These are phyloP conservation scores for Solanum sitiens DNA, from an alignment of 257 asterid species.

Conservation along the genomic window DNA sequence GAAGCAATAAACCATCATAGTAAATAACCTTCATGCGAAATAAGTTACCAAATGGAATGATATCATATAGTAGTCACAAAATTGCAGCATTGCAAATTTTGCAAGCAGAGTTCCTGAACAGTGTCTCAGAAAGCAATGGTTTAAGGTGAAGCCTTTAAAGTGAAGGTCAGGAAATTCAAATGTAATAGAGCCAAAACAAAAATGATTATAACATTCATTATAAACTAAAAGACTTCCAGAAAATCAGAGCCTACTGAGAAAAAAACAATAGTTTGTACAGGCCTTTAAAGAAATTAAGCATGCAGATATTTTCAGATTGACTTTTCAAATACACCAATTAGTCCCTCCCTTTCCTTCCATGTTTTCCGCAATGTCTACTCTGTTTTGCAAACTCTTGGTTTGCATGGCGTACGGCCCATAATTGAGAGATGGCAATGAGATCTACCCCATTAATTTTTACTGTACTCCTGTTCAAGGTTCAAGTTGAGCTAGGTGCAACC, in stretches of 20 bases:
- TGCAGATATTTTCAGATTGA: background rate
- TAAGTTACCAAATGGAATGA: background rate
- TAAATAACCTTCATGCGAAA: background rate
- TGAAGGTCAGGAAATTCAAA: background rate
- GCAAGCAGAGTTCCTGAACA: background rate
- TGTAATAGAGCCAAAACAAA: background rate
- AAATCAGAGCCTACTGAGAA: background rate
- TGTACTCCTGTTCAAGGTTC: background rate
- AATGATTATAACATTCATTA: background rate
- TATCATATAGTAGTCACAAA: background rate
- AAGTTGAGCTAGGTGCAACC: background rate
- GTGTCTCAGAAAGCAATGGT: background rate
- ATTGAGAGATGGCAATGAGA: background rate
- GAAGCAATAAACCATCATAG: background rate
- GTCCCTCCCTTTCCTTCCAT: background rate
- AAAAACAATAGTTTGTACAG: background rate
- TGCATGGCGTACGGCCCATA: background rate
- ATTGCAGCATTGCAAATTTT: background rate
- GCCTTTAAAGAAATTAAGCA: background rate
- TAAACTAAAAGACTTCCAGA: background rate
- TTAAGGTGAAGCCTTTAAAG: background rate
- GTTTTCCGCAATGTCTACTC: background rate
- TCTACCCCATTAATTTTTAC: background rate
- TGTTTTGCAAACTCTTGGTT: background rate
- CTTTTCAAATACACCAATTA: background rate